Evolutionary conservation across 2,329 filamentous ascomycete species (phyloP).

Genomic region (Zasmidium angulare): DNA sequence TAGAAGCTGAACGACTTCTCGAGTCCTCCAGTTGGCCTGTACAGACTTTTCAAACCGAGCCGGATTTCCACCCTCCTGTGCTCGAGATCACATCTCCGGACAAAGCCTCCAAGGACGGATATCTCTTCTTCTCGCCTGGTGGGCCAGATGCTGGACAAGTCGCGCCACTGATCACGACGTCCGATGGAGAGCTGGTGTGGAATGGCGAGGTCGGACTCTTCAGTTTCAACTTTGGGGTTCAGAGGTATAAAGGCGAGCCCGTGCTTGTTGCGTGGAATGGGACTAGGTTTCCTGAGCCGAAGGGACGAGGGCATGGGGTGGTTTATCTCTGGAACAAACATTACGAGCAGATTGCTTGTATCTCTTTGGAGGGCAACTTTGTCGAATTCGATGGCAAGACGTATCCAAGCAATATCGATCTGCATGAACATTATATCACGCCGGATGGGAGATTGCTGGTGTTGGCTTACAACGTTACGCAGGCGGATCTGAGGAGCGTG

Average conservation of each 20-base stretch:
- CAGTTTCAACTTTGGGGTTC: slow-evolving; percentile 21
- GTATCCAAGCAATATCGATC: slow-evolving; percentile 26
- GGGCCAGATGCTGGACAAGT: slow-evolving; percentile 13
- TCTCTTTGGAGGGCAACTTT: slow-evolving; percentile 19
- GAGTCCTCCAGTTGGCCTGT: not conserved
- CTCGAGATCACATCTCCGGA: not conserved
- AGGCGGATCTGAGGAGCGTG: slow-evolving; percentile 30
- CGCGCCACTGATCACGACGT: slow-evolving; percentile 16
- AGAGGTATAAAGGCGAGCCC: slow-evolving; percentile 15
- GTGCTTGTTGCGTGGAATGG: slow-evolving; percentile 24
- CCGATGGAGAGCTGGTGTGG: slow-evolving; percentile 21
- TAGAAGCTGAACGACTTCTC: not conserved
- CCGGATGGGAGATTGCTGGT: slow-evolving; percentile 34
- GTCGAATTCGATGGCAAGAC: slow-evolving; percentile 11
- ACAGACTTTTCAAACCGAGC: not conserved
- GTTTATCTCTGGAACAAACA: slow-evolving; percentile 19
- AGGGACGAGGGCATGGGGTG: slow-evolving; percentile 19
- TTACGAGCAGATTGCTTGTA: slow-evolving; percentile 19
- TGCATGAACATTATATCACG: slow-evolving; percentile 39
- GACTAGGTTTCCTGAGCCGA: slow-evolving; percentile 16
- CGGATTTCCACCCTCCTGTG: not conserved
- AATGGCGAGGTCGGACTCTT: slow-evolving; percentile 12
- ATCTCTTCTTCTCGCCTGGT: slow-evolving; percentile 22
- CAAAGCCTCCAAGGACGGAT: slow-evolving; percentile 4
- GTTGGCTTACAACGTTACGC: slow-evolving; percentile 30